Base-by-base conservation (phyloP, 805 yeast genomes). In the Kurtzmaniella fragi region DNA sequence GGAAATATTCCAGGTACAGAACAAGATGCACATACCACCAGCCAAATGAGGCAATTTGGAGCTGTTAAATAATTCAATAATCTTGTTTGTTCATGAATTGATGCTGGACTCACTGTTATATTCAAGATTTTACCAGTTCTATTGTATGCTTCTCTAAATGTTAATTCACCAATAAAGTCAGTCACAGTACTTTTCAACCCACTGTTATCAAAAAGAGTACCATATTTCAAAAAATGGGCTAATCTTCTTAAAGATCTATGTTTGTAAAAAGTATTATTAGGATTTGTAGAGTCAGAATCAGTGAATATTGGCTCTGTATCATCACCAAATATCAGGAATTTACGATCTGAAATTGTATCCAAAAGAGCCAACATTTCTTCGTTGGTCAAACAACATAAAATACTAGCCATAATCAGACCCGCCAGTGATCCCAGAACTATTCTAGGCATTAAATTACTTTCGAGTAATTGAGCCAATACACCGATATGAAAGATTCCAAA, bases 351-450 rank as follows among this genome's bases (percentile, higher is more conserved):
- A 41, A 90, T 78, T 12, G 80, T 76, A 25, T 62, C 71, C 42
- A 91, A 62, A 13, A 87, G 57, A 5, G 62, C 71, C 14, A 70
- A 58, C 2, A 81, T 70, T 58, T 90, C 97, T 26, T 79, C 84
- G 42, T 80, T 81, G 8, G 82, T 76, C 53, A 84, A 87, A 13
- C 85, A 82, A 53, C 96, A 88, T 34, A 93, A 69, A 13, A 93
- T 78, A 35, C 95, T 78, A 14, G 98, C 97, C 34, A 93, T 82
- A 38, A 93, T 90, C 1, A 96, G 89, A 13, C 99, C 99, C 0
- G 97, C 95, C 17, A 96, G 87, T 11, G 95, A 84, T 1, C 99
- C 99, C 35, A 95, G 84, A 12, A 93, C 78, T 28, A 93, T 85
- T 35, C 84, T 74, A 0, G 99, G 99, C 17, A 91, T 64, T 16